Evolutionary conservation across 164 flowering plant genomes (phyloP).

Genomic region (Annona squamosa): DNA sequence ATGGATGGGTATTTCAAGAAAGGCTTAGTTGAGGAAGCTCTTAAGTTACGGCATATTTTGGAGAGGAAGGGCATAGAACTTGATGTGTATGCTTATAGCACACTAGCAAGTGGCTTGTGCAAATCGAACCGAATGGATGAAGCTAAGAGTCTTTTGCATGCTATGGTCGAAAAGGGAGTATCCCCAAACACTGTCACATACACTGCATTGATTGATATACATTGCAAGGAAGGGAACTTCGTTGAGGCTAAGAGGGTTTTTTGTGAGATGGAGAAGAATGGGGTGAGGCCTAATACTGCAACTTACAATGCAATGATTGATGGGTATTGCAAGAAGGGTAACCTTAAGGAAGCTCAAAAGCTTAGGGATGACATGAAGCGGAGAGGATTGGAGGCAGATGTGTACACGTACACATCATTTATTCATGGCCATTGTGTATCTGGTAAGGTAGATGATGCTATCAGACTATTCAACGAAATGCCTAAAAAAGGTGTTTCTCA

Average conservation of each 20-base stretch:
- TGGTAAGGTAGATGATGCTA: conserved; percentile 53
- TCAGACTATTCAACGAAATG: conserved; percentile 52
- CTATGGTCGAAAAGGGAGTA: conserved; percentile 42
- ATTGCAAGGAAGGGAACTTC: conserved; percentile 65
- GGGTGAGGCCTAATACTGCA: conserved; percentile 35
- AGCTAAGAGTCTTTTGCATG: conserved; percentile 35
- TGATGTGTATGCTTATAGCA: conserved; percentile 30
- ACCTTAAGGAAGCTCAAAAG: conserved; percentile 46
- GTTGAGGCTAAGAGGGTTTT: conserved; percentile 50
- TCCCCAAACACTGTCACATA: conserved; percentile 28
- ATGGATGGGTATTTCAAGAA: conserved; percentile 40
- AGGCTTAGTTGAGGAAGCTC: conserved; percentile 47
- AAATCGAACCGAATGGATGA: conserved; percentile 33
- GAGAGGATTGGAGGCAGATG: conserved; percentile 44
- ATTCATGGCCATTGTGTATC: conserved; percentile 56
- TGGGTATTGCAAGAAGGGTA: conserved; percentile 55
- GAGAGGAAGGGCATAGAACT: conserved; percentile 36
- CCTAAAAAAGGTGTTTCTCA: conserved; percentile 25
- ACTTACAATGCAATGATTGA: conserved; percentile 68
- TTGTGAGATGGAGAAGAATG: conserved; percentile 50
- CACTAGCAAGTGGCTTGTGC: conserved; percentile 33
- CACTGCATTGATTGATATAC: conserved; percentile 55
- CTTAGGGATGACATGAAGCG: conserved; percentile 48
- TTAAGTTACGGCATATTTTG: conserved; percentile 34
- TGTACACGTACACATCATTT: conserved; percentile 58